Evolutionary conservation across 257 asterid species (phyloP), one percentile per base, ranked within the genome.

Genomic region (Eustoma russellianum): DNA sequence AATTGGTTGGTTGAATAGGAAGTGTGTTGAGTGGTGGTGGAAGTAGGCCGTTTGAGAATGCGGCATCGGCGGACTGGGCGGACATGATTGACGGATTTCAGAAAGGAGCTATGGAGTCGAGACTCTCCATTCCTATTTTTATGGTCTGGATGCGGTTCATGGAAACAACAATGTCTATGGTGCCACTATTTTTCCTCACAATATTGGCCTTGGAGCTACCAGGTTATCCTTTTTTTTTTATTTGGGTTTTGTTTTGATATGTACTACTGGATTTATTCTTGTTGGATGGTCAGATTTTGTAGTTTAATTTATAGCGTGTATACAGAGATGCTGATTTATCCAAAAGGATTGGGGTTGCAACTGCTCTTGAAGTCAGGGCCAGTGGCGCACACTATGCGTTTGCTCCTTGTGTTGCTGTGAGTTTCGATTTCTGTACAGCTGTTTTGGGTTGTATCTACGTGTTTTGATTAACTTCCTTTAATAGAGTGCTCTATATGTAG

Each of bases 401-500:
- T 70, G 85, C 98, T 53, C 98, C 98, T 15, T 91, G 96, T 71
- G 90, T 91, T 67, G 98, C 98, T 70, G 98, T 91, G 77, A 87
- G 98, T 82, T 5, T 24, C 50, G 11, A 38, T 6, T 2, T 16
- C 44, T 7, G 11, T 33, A 13, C 6, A 12, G 15, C 34, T 9
- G 17, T 55, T 40, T 33, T 2, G 1, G 52, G 33, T 48, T 24
- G 9, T 9, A 11, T 14, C 19, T 34, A 9, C 5, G 9, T 13
- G 41, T 30, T 14, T 11, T 50, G 40, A 24, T 24, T 24, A 4
- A 24, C 30, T 24, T 38, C 43, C 43, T 38, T 2, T 38, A 7
- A 38, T 38, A 38, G 12, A 7, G 9, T 38, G 9, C 43, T 38
- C 43, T 3, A 38, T 7, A 5, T 38, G 12, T 38, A 11, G 43